Percentiles rank a stretch among this genome's conserved stretches.
Conservation (phyloP, 2,329 filamentous ascomycete species). For the Catunica adiposa region DNA sequence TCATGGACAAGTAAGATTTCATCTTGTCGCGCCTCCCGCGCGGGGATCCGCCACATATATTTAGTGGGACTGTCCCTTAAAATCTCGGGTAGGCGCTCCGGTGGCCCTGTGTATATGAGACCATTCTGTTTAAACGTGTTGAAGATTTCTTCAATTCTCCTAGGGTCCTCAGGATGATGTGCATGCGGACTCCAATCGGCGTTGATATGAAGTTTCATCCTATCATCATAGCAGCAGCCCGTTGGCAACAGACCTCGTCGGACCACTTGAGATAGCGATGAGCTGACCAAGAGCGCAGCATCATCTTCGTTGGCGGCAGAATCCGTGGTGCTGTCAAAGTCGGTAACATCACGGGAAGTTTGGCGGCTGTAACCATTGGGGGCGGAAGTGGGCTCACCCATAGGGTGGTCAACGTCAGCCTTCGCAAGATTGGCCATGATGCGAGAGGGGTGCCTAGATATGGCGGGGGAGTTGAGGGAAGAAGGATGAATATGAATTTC, state of each 20-base stretch:
- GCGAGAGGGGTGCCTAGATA: background rate
- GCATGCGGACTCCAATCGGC: constrained; percentile 56
- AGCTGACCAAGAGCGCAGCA: constrained; percentile 14
- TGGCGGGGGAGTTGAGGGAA: background rate
- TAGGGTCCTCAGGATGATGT: constrained; percentile 85
- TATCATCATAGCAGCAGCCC: constrained; percentile 75
- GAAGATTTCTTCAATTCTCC: constrained; percentile 85
- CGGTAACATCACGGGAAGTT: constrained; percentile 8
- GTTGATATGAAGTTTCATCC: constrained; percentile 93
- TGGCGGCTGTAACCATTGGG: constrained; percentile 9
- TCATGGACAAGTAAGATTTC: constrained; percentile 74
- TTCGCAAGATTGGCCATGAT: background rate
- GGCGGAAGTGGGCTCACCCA: constrained; percentile 19
- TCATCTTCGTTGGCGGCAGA: constrained; percentile 15
- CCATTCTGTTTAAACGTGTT: constrained; percentile 70
- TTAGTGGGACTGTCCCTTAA: constrained; percentile 37
- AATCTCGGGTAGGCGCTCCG: constrained; percentile 35
- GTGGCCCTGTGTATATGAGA: constrained; percentile 49
- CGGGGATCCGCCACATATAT: constrained; percentile 62
- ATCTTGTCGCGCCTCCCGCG: constrained; percentile 57
- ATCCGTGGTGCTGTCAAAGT: constrained; percentile 13
- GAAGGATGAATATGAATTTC: background rate
- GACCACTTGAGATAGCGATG: constrained; percentile 22
- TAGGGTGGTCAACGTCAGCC: constrained; percentile 25
- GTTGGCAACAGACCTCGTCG: constrained; percentile 44